phyloP scores from a whole-genome alignment of 768 basidiomycete species.

The Basidioascus undulatus region DNA sequence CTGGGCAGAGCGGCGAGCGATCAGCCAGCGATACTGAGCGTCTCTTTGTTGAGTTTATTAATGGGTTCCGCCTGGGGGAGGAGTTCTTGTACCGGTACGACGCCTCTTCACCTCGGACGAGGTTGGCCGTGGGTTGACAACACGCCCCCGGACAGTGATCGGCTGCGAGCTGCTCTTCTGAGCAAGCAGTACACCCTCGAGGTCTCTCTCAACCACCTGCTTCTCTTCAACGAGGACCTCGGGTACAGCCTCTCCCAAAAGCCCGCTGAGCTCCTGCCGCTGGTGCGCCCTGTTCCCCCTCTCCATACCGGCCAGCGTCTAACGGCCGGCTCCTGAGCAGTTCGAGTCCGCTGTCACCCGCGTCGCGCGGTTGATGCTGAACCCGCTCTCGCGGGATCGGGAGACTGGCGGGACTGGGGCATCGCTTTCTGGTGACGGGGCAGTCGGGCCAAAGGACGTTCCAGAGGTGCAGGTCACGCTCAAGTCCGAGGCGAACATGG shows the following conservation, averaged over 20 bases:
- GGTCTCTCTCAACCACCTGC: slow-evolving; percentile 44
- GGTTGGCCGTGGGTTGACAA: background rate
- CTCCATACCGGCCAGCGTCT: background rate
- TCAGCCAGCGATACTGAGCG: slow-evolving; percentile 35
- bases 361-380: slow-evolving; percentile 58
- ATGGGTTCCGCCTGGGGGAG: slow-evolving; percentile 65
- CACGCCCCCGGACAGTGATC: slow-evolving; percentile 31
- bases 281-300: slow-evolving; percentile 28
- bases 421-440: too few species aligned
- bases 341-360: slow-evolving; percentile 20
- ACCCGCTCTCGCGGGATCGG: slow-evolving; percentile 33
- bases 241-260: slow-evolving; percentile 71
- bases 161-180: slow-evolving; percentile 65
- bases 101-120: background rate
- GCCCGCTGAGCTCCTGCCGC: slow-evolving; percentile 67
- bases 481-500: slow-evolving; percentile 71
- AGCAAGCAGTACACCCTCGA: slow-evolving; percentile 69
- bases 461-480: slow-evolving; percentile 69
- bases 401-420: too few species aligned
- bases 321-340: background rate
- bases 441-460: slow-evolving; percentile 18
- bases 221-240: slow-evolving; percentile 74
- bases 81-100: slow-evolving; percentile 75
- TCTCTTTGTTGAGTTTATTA: slow-evolving; percentile 38
- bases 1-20: slow-evolving; percentile 35